Evolutionary conservation across 108 stramenopile species (phyloP).

Genomic region (Cyclostephanos tholiformis): DNA sequence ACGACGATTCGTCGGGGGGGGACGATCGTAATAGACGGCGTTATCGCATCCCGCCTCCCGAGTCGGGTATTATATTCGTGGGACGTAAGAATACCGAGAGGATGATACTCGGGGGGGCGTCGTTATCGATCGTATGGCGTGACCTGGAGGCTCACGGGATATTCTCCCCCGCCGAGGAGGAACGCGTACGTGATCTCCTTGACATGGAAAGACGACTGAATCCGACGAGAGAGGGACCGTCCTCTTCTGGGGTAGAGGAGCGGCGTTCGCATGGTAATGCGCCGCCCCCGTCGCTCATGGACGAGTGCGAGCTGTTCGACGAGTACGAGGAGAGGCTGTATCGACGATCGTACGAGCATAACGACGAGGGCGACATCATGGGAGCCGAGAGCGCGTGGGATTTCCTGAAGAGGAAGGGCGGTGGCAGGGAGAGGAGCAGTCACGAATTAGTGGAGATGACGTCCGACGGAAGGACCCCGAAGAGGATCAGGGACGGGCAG

Average conservation of each 20-base stretch:
- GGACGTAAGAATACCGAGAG: slow-evolving; percentile 39
- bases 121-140: slow-evolving; percentile 68
- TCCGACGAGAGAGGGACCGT: not conserved
- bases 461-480: slow-evolving; percentile 58
- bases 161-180: slow-evolving; percentile 62
- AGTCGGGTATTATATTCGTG: slow-evolving; percentile 21
- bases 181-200: slow-evolving; percentile 36
- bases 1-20: too few relatives aligned
- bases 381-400: slow-evolving; percentile 8
- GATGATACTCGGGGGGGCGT: slow-evolving; percentile 30
- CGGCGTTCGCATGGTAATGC: not conserved
- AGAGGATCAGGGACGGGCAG: slow-evolving; percentile 71
- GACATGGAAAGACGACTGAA: slow-evolving; percentile 23
- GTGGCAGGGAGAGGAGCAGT: slow-evolving; percentile 56
- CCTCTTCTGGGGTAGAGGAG: not conserved
- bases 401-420: slow-evolving; percentile 12
- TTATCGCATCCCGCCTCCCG: slow-evolving; percentile 7
- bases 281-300: slow-evolving; percentile 42
- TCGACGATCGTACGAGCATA: slow-evolving; percentile 12
- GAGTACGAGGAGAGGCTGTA: slow-evolving; percentile 44
- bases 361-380: slow-evolving; percentile 23
- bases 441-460: slow-evolving; percentile 75
- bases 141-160: slow-evolving; percentile 78
- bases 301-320: slow-evolving; percentile 84
- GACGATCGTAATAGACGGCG: too few relatives aligned